Evolutionary conservation across 768 basidiomycete genomes (phyloP).

Genomic region (Thelephora ganbajun): DNA sequence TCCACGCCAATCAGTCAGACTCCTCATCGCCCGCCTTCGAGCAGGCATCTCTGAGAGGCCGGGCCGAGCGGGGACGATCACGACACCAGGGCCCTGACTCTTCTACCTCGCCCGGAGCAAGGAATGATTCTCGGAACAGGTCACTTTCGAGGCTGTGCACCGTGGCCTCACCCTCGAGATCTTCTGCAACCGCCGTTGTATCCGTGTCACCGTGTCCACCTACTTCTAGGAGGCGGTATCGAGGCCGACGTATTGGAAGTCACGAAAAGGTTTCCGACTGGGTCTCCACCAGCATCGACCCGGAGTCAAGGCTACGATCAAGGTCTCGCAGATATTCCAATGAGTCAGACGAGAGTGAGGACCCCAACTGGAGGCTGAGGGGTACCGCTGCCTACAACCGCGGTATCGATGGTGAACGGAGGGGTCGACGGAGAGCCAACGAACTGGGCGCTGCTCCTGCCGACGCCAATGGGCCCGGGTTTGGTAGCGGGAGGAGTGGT

Average conservation of each 20-base stretch:
- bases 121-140: slow-evolving; percentile 12
- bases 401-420: slow-evolving; percentile 6
- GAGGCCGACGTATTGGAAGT: slow-evolving; percentile 16
- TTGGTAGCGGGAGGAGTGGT: slow-evolving; percentile 52
- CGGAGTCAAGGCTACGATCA: slow-evolving; percentile 25
- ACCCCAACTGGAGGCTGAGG: slow-evolving; percentile 5
- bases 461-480: slow-evolving; percentile 33
- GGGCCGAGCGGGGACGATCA: slow-evolving; percentile 11
- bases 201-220: slow-evolving; percentile 4
- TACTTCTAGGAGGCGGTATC: slow-evolving; percentile 5
- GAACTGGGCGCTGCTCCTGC: slow-evolving; percentile 33
- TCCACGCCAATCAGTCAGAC: slow-evolving; percentile 12
- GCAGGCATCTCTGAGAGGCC: slow-evolving; percentile 6
- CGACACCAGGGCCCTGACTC: slow-evolving; percentile 10
- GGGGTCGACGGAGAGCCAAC: slow-evolving; percentile 42
- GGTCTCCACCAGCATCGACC: slow-evolving; percentile 23
- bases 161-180: not conserved
- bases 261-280: slow-evolving; percentile 34
- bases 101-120: slow-evolving; percentile 13
- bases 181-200: slow-evolving; percentile 1
- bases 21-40: slow-evolving; percentile 9
- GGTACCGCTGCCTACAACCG: not conserved
- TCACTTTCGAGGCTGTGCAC: slow-evolving; percentile 10
- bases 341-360: slow-evolving; percentile 7
- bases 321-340: slow-evolving; percentile 17